Evolutionary conservation across 2,329 filamentous ascomycete species (phyloP), one percentile per base, ranked within the genome.

Genomic region (Gnomoniopsis smithogilvyi): DNA sequence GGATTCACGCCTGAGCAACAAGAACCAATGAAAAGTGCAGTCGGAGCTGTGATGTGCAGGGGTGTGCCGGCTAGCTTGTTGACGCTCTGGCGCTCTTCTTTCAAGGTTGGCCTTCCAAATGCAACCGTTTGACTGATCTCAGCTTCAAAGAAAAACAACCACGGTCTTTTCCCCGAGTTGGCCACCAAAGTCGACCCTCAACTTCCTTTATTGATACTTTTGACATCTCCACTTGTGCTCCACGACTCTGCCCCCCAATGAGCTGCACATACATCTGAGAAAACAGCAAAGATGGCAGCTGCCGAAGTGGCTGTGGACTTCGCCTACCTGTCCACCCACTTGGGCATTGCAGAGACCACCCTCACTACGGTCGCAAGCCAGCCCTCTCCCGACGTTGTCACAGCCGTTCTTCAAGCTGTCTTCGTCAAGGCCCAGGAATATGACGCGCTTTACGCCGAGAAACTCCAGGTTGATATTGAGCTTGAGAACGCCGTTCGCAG

Each of bases 401-500:
- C 84, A 60, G 79, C 84, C 46, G 80, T 99, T 54, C 82, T 99
- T 45, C 80, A 85, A 63, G 88, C 90, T 26, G 84, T 98, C 55
- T 83, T 88, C 24, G 77, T 79, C 33, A 96, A 95, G 73, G 92
- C 91, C 38, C 90, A 88, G 67, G 92, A 96, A 68, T 88, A 85
- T 67, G 92, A 96, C 70, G 83, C 87, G 43, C 77, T 96, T 45
- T 91, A 89, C 67, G 88, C 94, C 11, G 91, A 96, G 64, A 98
- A 97, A 76, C 82, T 97, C 48, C 88, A 91, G 65, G 79, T 91
- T 49, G 92, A 96, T 68, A 95, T 99, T 48, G 93, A 98, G 77
- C 83, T 98, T 8, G 95, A 99, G 73, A 95, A 92, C 73, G 89
- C 89, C 19, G 88, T 96, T 51, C 88, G 92, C 67, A 90, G 85